Percentiles rank a stretch among this genome's conserved stretches.
phyloP scores from a whole-genome alignment of 2,329 filamentous ascomycete species.

The Arthrobotrys megalospora region DNA sequence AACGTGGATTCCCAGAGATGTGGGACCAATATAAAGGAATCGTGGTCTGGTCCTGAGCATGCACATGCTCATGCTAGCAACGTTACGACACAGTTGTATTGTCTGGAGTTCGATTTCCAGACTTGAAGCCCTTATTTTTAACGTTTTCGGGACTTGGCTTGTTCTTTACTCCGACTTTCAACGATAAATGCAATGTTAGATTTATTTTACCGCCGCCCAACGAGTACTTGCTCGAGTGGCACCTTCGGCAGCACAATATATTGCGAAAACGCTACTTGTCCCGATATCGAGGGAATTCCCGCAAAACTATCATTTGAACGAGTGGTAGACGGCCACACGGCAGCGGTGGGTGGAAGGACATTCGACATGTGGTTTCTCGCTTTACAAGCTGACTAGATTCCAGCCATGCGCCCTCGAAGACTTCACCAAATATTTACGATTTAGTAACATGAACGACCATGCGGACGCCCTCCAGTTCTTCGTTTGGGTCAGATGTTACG shows the following conservation, averaged over 20 bases:
- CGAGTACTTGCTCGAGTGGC: slow-evolving; percentile 37
- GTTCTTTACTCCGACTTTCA: not conserved
- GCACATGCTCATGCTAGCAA: too few species aligned
- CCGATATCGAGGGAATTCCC: slow-evolving; percentile 42
- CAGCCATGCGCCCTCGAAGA: slow-evolving; percentile 52
- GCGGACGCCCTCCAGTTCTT: slow-evolving; percentile 51
- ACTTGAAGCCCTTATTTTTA: not conserved
- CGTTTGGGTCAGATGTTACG: slow-evolving; percentile 46
- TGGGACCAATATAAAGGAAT: slow-evolving; percentile 18
- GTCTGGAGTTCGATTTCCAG: not conserved
- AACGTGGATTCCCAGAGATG: not conserved
- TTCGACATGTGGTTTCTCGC: not conserved
- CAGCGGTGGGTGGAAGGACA: slow-evolving; percentile 29
- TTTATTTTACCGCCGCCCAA: slow-evolving; percentile 53
- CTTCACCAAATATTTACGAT: slow-evolving; percentile 50
- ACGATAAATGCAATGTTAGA: slow-evolving; percentile 47
- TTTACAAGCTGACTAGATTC: not conserved
- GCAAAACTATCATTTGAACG: slow-evolving; percentile 45
- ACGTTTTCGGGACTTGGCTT: not conserved
- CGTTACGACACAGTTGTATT: too few species aligned
- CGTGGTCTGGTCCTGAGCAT: not conserved
- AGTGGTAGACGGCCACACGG: slow-evolving; percentile 32
- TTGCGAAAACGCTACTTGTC: slow-evolving; percentile 38
- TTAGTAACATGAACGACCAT: slow-evolving; percentile 50
- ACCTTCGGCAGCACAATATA: slow-evolving; percentile 27